Evolutionary conservation across 495 filamentous ascomycete species (phyloP).

Genomic region (Geopyxis carbonaria): DNA sequence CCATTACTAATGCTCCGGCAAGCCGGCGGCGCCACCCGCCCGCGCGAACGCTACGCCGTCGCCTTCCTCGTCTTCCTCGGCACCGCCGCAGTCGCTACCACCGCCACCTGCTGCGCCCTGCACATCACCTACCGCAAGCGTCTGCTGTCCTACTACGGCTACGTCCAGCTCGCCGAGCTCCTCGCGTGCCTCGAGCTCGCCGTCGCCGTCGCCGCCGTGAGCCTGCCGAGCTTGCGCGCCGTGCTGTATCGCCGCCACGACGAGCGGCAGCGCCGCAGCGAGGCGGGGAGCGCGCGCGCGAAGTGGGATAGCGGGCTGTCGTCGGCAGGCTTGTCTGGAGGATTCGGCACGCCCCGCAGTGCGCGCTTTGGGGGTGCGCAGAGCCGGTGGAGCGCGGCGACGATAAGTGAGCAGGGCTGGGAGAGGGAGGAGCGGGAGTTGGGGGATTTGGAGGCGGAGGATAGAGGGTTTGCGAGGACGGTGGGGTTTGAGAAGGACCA

Average conservation of each 20-base stretch:
- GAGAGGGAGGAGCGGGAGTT: too few species aligned
- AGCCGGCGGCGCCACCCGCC: not conserved
- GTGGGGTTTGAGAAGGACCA: too few species aligned
- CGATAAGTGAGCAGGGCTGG: too few species aligned
- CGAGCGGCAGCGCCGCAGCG: too few species aligned
- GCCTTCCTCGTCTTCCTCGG: slow-evolving; percentile 5
- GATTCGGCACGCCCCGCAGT: too few species aligned
- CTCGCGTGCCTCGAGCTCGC: slow-evolving; percentile 4
- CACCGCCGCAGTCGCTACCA: slow-evolving; percentile 1
- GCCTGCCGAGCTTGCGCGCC: slow-evolving; percentile 3
- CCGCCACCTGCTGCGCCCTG: slow-evolving; percentile 2
- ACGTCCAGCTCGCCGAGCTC: slow-evolving; percentile 5
- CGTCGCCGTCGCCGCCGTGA: not conserved
- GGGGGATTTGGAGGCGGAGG: too few species aligned
- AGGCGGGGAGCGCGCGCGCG: too few species aligned
- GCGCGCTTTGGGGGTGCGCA: too few species aligned
- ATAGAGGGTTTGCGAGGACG: too few species aligned
- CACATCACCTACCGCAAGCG: not conserved
- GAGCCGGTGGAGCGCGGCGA: too few species aligned
- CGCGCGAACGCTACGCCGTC: slow-evolving; percentile 1
- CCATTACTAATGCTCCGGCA: slow-evolving; percentile 3
- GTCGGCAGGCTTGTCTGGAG: too few species aligned
- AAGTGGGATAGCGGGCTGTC: too few species aligned
- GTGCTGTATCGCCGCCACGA: slow-evolving; percentile 3
- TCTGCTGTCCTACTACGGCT: not conserved